These are phyloP conservation scores for Cryptosporidium baileyi DNA, from an alignment of 169 alveolate species.

Conservation along the genomic window DNA sequence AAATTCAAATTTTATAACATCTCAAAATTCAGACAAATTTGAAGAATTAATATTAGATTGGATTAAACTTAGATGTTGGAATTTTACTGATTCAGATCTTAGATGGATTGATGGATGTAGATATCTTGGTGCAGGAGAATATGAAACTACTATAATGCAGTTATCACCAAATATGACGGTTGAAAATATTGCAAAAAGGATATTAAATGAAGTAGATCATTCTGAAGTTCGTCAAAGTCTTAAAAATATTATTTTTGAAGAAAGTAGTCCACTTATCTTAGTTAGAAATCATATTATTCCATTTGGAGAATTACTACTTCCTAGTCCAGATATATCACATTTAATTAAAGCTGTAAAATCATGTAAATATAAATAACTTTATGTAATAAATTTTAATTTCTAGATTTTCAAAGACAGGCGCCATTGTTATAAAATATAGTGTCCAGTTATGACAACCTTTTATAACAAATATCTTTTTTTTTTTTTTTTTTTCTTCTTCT, in stretches of 20 bases:
- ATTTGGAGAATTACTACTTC: slow-evolving; percentile 41
- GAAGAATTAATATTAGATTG: slow-evolving; percentile 55
- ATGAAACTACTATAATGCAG: slow-evolving; percentile 38
- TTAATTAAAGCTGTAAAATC: slow-evolving; percentile 36
- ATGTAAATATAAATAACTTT: background rate
- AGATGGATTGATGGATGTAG: slow-evolving; percentile 66
- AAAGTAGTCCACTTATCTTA: slow-evolving; percentile 15
- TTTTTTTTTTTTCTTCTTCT: too few relatives aligned
- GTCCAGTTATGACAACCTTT: background rate
- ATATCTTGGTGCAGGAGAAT: slow-evolving; percentile 46
- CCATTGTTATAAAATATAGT: too few relatives aligned
- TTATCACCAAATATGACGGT: slow-evolving; percentile 15
- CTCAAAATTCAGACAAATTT: background rate
- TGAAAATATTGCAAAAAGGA: slow-evolving; percentile 18
- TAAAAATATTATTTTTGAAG: slow-evolving; percentile 21
- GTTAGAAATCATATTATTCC: slow-evolving; percentile 35
- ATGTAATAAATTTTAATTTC: too few relatives aligned
- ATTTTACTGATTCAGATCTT: slow-evolving; percentile 44
- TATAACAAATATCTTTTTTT: too few relatives aligned
- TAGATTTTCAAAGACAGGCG: too few relatives aligned
- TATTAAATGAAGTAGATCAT: slow-evolving; percentile 44
- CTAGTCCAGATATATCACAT: slow-evolving; percentile 19
- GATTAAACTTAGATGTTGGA: slow-evolving; percentile 67
- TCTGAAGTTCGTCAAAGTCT: slow-evolving; percentile 66
- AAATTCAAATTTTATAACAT: background rate